Conservation (phyloP, 2,329 filamentous ascomycete species). For the Colletotrichum tropicicola region DNA sequence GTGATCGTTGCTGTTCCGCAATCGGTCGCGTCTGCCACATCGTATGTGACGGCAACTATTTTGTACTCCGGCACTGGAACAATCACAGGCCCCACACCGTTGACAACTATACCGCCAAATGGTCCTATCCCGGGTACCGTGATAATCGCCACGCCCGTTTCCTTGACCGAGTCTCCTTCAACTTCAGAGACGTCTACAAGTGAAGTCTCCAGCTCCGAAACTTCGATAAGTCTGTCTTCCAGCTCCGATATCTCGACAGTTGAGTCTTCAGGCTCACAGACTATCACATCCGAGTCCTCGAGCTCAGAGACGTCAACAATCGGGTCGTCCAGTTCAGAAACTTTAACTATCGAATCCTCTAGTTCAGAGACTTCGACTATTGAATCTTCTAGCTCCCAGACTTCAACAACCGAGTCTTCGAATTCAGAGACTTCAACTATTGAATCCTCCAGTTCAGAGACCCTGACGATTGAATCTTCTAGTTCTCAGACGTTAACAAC, state of each 20-base stretch:
- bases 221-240: too few species aligned
- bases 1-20: background rate
- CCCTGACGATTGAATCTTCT: too few species aligned
- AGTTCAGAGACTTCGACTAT: too few species aligned
- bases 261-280: background rate
- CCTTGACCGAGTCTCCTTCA: background rate
- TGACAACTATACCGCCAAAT: slow-evolving; percentile 8
- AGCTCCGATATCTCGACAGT: too few species aligned
- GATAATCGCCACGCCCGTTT: background rate
- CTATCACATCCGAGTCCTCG: background rate
- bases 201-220: too few species aligned
- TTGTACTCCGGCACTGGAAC: background rate
- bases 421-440: too few species aligned
- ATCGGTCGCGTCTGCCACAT: background rate
- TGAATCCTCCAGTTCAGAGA: too few species aligned
- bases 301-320: background rate
- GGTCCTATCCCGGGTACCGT: slow-evolving; percentile 17
- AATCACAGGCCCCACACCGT: background rate
- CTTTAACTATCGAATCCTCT: too few species aligned
- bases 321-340: too few species aligned
- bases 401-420: too few species aligned
- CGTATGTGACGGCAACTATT: background rate
- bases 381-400: too few species aligned
- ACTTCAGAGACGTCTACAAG: background rate
- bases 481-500: too few species aligned